Evolutionary conservation across 108 stramenopile species (phyloP).

Genomic region (Chaetoceros tenuissimus): DNA sequence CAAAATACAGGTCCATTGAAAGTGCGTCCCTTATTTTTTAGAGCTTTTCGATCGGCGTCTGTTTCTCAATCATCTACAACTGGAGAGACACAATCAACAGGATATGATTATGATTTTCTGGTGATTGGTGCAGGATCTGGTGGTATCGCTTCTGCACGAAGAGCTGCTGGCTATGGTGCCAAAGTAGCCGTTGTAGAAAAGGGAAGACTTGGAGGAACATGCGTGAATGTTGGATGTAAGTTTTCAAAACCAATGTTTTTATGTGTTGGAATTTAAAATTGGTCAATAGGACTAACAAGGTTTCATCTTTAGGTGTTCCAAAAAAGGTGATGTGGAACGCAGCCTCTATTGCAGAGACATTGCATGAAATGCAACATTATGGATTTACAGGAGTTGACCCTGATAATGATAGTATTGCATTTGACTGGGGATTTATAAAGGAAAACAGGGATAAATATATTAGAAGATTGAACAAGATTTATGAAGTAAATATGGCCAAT

Average conservation of each 20-base stretch:
- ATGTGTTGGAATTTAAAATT: too few relatives aligned
- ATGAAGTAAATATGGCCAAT: conserved; percentile 61
- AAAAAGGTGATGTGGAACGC: conserved; percentile 80
- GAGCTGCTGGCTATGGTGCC: conserved; percentile 76
- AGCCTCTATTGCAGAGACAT: conserved; percentile 66
- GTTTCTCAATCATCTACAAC: not conserved
- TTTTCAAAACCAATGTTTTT: too few relatives aligned
- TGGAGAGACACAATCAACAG: not conserved
- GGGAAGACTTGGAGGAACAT: conserved; percentile 85
- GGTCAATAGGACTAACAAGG: not conserved
- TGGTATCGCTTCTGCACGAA: conserved; percentile 56
- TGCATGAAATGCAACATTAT: conserved; percentile 62
- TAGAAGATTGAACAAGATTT: conserved; percentile 80
- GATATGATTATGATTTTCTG: conserved; percentile 49
- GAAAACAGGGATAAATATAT: conserved; percentile 67
- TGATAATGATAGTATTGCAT: conserved; percentile 17
- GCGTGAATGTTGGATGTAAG: conserved; percentile 93
- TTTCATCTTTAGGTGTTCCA: conserved; percentile 13
- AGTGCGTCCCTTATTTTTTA: not conserved
- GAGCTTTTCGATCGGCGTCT: not conserved
- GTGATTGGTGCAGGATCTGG: conserved; percentile 77
- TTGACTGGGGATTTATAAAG: conserved; percentile 78
- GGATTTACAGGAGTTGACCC: conserved; percentile 37
- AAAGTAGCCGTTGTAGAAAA: conserved; percentile 84
- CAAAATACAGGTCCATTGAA: not conserved